phyloP scores from a whole-genome alignment of 371 early-diverging fungal species.

The Zychaea mexicana region DNA sequence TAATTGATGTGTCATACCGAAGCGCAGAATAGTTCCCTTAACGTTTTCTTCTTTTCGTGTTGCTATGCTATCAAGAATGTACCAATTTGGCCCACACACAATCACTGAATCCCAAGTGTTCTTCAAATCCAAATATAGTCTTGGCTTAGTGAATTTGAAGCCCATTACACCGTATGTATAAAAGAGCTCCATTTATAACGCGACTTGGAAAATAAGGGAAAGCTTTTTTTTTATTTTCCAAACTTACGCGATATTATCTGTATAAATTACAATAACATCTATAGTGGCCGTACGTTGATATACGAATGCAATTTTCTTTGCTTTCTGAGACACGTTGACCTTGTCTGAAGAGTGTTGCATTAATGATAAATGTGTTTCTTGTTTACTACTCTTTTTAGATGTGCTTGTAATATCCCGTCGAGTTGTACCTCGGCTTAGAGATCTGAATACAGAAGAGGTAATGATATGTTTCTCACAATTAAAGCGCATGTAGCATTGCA shows the following conservation, averaged over 20 bases:
- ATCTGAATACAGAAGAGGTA: slow-evolving; percentile 80
- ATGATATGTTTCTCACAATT: no score
- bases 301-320: no score
- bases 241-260: no score
- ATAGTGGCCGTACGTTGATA: no score
- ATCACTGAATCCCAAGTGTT: slow-evolving; percentile 76
- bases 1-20: no score
- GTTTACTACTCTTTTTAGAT: slow-evolving; percentile 51
- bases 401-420: slow-evolving; percentile 82
- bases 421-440: slow-evolving; percentile 67
- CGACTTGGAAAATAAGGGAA: no score
- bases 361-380: no score
- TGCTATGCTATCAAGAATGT: slow-evolving; percentile 16
- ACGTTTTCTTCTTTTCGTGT: background rate
- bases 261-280: no score
- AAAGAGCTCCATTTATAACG: background rate
- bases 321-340: no score
- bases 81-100: slow-evolving; percentile 64
- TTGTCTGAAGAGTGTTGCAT: no score
- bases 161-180: slow-evolving; percentile 74
- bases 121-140: slow-evolving; percentile 63
- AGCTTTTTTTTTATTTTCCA: no score
- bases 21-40: background rate
- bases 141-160: slow-evolving; percentile 89
- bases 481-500: no score